Evolutionary conservation across 2,329 filamentous ascomycete species (phyloP), one percentile per base, ranked within the genome.

Genomic region (Myriosclerotinia scirpicola): DNA sequence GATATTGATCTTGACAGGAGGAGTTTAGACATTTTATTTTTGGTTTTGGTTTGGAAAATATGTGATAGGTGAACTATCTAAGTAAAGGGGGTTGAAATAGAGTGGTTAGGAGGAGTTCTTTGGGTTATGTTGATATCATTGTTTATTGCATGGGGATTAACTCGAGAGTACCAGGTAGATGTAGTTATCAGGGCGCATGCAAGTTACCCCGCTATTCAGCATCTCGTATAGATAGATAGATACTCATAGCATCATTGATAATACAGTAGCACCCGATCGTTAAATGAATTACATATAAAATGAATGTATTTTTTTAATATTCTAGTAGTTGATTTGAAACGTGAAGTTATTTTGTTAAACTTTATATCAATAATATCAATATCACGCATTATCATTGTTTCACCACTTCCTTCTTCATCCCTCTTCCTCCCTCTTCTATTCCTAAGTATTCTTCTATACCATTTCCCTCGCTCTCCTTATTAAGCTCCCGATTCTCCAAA

Each of bases 181-280:
- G 11, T 30, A 53, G 15, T 17, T 34, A 34, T 53, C 26, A 53
- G 22, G 22, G 48, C 48, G 40, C 7, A 20, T 20, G 40, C 26
- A 44, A 34, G 17, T n/a, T 46, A 46, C 55, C 55, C 55, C 40
- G 26, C 55, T 36, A 46, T 44, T 15, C 30, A 46, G 40, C 55
- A 34, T 34, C 38, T 22, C n/a, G 54, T 44, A 44, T 6, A n/a
- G 30, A 34, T 34, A 34, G 30, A 34, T 34, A 2, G 3, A 26
- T 26, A 26, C 26, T 26, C 26, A 26, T 3, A 44, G 55, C 38
- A n/a, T 5, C 15, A 34, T 55, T 12, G 34, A 26, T 34, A 46
- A 34, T 34, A 34, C 30, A 34, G 30, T 34, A 34, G 30, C 30
- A 34, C 30, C 30, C 5, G 5, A 34, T 34, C 26, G 26, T 26